phyloP scores from a whole-genome alignment of 768 basidiomycete genomes.

The Scleroderma bovista region DNA sequence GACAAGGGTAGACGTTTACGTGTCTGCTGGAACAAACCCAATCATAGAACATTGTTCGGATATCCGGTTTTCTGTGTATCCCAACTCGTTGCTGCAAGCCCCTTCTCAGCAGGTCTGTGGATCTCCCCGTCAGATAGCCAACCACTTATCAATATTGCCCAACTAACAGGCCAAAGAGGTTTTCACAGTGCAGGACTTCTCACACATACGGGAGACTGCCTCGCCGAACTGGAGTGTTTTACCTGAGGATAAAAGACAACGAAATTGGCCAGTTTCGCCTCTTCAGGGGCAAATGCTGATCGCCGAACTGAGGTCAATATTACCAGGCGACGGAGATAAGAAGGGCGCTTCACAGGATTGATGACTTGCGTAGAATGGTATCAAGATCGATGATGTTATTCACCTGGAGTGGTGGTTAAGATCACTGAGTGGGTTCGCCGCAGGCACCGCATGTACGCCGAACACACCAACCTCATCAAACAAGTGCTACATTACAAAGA shows the following conservation, averaged over 20 bases:
- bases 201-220: slow-evolving; percentile 67
- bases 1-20: slow-evolving; percentile 53
- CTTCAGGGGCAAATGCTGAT: slow-evolving; percentile 13
- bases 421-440: no score
- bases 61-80: slow-evolving; percentile 65
- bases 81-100: slow-evolving; percentile 22
- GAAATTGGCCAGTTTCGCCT: slow-evolving; percentile 17
- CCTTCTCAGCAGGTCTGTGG: slow-evolving; percentile 11
- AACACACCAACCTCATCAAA: neutral
- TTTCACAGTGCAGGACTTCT: slow-evolving; percentile 73
- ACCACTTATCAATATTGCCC: neutral
- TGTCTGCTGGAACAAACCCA: slow-evolving; percentile 65
- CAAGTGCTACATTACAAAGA: slow-evolving; percentile 11
- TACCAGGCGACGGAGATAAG: slow-evolving; percentile 4
- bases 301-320: slow-evolving; percentile 14
- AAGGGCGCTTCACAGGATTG: neutral
- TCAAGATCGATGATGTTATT: neutral
- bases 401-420: neutral
- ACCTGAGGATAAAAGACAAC: slow-evolving; percentile 9
- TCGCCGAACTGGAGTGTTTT: slow-evolving; percentile 68
- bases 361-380: neutral
- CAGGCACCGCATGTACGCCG: neutral
- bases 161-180: slow-evolving; percentile 32
- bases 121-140: neutral
- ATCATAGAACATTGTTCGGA: slow-evolving; percentile 70